Evolutionary conservation across 73 alveolate species (phyloP), one percentile per base, ranked within the genome.

Genomic region (Paramecium biaurelia): DNA sequence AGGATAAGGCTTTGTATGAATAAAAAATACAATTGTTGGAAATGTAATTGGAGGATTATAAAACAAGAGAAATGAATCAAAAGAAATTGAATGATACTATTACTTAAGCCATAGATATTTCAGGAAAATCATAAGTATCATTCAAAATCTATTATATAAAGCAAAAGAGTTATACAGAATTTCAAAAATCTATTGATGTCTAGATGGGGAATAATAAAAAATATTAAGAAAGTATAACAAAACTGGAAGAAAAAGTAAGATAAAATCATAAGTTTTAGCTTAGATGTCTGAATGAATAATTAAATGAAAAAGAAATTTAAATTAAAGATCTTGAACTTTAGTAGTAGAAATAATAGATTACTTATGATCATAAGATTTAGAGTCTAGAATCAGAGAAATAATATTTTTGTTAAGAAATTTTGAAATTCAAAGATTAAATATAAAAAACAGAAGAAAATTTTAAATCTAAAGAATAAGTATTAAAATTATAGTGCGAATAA

Each of bases 1-100:
- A 79, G 72, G 90, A 79, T 18, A 79, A 42, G 24, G 90, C 90
- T 15, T 34, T 79, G 20, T 79, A 79, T 47, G 90, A 79, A 45
- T 23, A 79, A 23, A 42, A 47, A 79, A 79, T 79, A n/a, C 28
- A 79, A 79, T 79, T 79, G 37, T 34, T 79, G 24, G 90, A 79
- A 47, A 42, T 41, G 12, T 21, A 79, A 45, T 79, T 79, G 72
- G 90, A 79, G 76, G 90, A 79, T 45, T 79, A 45, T 79, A 79
- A 45, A 45, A 42, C 70, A 14, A 79, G 90, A 34, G 90, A 79
- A 79, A 24, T 24, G 34, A 79, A 45, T 79, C 9, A 79, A 43
- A 79, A 45, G 72, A 79, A 47, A 47, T 26, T 79, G 47, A 79
- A 79, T 47, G 90, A 79, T 20, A 45, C 90, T 21, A 79, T 79